Base-by-base conservation (phyloP, 1,139 yeast genomes). In the Kazachstania sp. region DNA sequence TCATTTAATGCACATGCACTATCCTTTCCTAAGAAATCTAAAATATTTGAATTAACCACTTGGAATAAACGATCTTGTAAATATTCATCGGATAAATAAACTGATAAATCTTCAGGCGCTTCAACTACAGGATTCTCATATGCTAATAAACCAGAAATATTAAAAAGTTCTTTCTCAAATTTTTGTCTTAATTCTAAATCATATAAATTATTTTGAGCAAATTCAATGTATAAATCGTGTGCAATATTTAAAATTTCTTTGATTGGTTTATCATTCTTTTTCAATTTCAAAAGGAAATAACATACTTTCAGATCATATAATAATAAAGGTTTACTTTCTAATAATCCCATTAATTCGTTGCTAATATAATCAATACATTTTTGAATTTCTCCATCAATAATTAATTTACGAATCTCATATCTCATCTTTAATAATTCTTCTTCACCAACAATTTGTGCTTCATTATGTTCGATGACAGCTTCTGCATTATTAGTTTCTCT, bases 251-350 rank as follows among this genome's bases (percentile, higher is more conserved):
- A 61, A 4, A 77, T 62, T 28, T 73, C 63, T 18, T 63, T 46
- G 28, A 57, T 53, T 3, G 55, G 52, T 32, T 66, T 62, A 37
- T 75, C 30, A 3, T 39, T 16, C 1, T 73, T 55, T 47, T 71
- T 69, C 3, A 79, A 70, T 51, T 50, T 45, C n/a, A 55, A 48
- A 18, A 61, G 46, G 41, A 58, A 82, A 71, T 64, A 77, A 69
- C 54, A 79, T 66, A 55, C 79, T 70, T 50, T 73, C 64, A 52
- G 81, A 64, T 56, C 79, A 61, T 85, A 83, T n/a, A 71, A 53
- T 23, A 83, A 62, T 20, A 67, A 69, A 16, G 65, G 58, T 42
- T 75, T 71, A 11, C 63, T 62, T 2, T 60, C 54, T 41, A 83
- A 68, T 3, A 79, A 67, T 0, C 59, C 64, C 0, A 81, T 78